A percentile compares a stretch with the other conserved stretches of the same genome.
Conservation (phyloP, 305 asterid genomes). For the Fraxinus nigra region DNA sequence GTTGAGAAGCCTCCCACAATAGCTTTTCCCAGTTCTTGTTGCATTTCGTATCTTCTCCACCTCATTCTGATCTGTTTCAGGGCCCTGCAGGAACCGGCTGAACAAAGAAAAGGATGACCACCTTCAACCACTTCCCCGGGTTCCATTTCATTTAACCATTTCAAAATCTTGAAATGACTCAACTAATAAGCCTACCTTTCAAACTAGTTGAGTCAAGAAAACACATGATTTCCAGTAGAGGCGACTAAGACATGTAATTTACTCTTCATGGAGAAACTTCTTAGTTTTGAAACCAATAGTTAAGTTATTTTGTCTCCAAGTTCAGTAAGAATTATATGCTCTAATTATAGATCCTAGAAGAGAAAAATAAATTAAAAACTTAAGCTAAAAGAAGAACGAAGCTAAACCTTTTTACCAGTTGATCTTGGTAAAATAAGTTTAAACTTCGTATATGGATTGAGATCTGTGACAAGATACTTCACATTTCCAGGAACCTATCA, state of each 20-base stretch:
- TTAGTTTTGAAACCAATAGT: background rate
- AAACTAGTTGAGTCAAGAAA: background rate
- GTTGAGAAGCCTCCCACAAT: slow-evolving; percentile 94
- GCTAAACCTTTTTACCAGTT: background rate
- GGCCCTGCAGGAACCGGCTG: slow-evolving; percentile 98
- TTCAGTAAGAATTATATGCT: background rate
- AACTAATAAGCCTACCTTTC: background rate
- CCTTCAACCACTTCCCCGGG: slow-evolving; percentile 22
- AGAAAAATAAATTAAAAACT: background rate
- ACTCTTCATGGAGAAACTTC: background rate
- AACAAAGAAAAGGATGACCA: slow-evolving; percentile 36
- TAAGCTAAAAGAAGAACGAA: background rate
- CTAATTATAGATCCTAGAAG: background rate
- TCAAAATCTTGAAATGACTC: background rate
- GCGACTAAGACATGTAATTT: background rate
- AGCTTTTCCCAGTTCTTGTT: slow-evolving; percentile 66
- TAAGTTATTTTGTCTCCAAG: background rate
- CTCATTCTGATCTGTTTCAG: slow-evolving; percentile 81
- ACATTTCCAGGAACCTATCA: background rate
- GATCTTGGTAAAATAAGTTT: background rate
- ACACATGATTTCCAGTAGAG: background rate
- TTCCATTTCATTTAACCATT: slow-evolving; percentile 13
- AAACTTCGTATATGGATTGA: background rate
- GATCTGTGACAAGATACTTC: background rate
- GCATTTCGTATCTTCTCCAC: slow-evolving; percentile 76